These are phyloP conservation scores for Iris macrosiphon DNA, from an alignment of 106 monocot species.

Conservation along the genomic window DNA sequence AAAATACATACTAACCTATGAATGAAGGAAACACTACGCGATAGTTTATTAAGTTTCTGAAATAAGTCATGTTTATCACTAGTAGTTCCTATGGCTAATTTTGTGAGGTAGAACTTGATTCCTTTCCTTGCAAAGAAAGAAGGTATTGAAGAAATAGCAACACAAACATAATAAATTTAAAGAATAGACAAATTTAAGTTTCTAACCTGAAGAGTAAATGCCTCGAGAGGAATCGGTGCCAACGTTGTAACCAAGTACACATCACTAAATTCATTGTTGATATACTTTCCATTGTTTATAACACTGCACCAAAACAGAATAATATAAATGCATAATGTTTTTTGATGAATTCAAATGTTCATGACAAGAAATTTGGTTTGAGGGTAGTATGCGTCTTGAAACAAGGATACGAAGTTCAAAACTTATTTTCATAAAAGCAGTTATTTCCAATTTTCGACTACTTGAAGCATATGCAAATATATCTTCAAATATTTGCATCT, in stretches of 20 bases:
- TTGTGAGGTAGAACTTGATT: too few relatives aligned
- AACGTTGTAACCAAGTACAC: constrained; percentile 92
- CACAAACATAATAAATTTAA: neutral
- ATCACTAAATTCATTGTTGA: constrained; percentile 93
- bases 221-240: constrained; percentile 86
- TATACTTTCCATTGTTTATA: constrained; percentile 68
- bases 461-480: too few relatives aligned
- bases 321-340: constrained; percentile 4
- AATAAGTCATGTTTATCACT: too few relatives aligned
- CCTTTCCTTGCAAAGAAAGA: too few relatives aligned
- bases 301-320: constrained; percentile 47
- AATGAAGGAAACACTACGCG: too few relatives aligned
- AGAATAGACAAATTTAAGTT: neutral
- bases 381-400: too few relatives aligned
- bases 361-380: neutral
- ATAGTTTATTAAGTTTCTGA: too few relatives aligned
- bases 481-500: too few relatives aligned
- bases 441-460: constrained; percentile 1
- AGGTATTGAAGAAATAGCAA: neutral
- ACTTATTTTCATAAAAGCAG: neutral
- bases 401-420: too few relatives aligned
- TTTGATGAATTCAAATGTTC: neutral
- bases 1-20: too few relatives aligned
- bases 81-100: too few relatives aligned
- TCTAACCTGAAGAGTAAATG: constrained; percentile 85